phyloP scores from a whole-genome alignment of 352 stramenopile species.

The Phytophthora sojae region DNA sequence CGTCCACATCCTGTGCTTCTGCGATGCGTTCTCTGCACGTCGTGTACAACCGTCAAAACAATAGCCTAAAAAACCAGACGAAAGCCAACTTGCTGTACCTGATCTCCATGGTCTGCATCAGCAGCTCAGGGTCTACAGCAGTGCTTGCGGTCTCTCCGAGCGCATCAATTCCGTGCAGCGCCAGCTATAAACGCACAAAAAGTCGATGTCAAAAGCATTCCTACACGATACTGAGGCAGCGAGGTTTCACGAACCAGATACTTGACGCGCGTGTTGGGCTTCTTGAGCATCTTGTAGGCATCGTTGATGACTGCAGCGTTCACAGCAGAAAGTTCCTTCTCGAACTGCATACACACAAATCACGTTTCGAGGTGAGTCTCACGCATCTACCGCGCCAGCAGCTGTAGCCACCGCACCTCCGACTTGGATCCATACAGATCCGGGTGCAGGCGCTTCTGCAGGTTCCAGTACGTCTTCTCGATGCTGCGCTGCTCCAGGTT shows the following conservation, averaged over 20 bases:
- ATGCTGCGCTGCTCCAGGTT: conserved; percentile 82
- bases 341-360: conserved; percentile 55
- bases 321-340: conserved; percentile 79
- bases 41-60: neutral
- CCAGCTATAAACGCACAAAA: conserved; percentile 47
- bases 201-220: neutral
- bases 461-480: conserved; percentile 88
- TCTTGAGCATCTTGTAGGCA: conserved; percentile 90
- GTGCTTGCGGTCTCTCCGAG: conserved; percentile 81
- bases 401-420: conserved; percentile 45
- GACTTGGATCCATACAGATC: conserved; percentile 90
- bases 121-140: conserved; percentile 70
- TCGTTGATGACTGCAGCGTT: conserved; percentile 87
- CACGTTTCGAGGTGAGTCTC: neutral
- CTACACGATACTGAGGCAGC: neutral
- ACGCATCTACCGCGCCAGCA: neutral
- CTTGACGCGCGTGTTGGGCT: conserved; percentile 84
- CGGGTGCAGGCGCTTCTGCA: conserved; percentile 87
- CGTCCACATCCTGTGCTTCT: conserved; percentile 52
- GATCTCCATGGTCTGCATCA: conserved; percentile 91
- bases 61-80: neutral
- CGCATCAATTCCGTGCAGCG: conserved; percentile 84
- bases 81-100: conserved; percentile 40
- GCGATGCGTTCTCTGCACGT: conserved; percentile 75
- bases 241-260: conserved; percentile 62